A percentile compares a stretch with the other conserved stretches of the same genome.
Evolutionary conservation across 2,329 filamentous ascomycete genomes (phyloP).

Genomic region (Scedosporium aurantiacum): DNA sequence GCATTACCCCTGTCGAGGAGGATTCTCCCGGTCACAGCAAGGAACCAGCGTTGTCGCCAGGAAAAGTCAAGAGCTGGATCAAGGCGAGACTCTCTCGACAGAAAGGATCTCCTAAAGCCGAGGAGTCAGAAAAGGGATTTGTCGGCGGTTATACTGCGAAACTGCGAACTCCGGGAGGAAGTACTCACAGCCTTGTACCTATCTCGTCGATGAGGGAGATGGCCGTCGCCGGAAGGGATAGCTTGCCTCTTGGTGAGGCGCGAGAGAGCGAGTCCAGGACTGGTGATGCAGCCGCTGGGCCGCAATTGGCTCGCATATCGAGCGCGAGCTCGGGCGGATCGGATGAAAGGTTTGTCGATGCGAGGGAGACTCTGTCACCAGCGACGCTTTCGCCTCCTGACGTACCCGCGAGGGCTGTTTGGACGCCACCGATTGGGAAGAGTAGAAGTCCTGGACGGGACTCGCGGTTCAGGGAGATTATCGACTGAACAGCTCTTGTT

Average conservation of each 20-base stretch:
- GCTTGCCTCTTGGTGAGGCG: not conserved
- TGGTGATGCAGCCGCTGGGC: not conserved
- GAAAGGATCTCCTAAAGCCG: not conserved
- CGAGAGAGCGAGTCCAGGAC: not conserved
- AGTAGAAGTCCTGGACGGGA: slow-evolving; percentile 43
- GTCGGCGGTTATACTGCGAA: slow-evolving; percentile 1
- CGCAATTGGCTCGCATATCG: not conserved
- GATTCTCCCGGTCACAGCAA: not conserved
- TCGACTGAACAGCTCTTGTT: not conserved
- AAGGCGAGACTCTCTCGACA: slow-evolving; percentile 1
- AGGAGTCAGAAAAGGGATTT: not conserved
- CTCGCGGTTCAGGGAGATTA: slow-evolving; percentile 44
- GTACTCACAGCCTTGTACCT: not conserved
- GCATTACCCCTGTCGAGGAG: not conserved
- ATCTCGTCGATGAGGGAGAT: not conserved
- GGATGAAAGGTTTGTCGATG: slow-evolving; percentile 4
- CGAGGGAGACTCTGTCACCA: not conserved
- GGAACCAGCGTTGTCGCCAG: slow-evolving; percentile 8
- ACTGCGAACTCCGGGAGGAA: not conserved
- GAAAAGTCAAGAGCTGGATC: slow-evolving; percentile 8
- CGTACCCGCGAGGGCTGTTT: slow-evolving; percentile 8
- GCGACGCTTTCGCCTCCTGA: not conserved
- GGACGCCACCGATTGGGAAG: slow-evolving; percentile 28
- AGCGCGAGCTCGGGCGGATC: not conserved
- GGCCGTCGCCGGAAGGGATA: not conserved